phyloP scores from a whole-genome alignment of 805 yeast genomes.

The Candida nonsorbophila region DNA sequence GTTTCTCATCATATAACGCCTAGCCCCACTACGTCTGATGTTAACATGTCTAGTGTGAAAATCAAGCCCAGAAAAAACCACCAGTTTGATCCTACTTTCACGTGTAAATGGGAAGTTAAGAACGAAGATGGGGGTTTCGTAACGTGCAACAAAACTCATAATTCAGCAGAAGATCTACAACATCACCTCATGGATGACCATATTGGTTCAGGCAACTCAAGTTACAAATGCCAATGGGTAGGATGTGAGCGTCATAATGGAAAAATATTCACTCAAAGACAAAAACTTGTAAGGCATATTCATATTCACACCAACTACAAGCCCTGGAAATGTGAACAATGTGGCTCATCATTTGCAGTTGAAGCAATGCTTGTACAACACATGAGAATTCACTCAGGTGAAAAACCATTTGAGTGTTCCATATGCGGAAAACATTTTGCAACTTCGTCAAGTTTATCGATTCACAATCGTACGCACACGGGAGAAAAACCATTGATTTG shows the following conservation, averaged over 20 bases:
- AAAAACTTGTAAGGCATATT: slow-evolving; percentile 79
- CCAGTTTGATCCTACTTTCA: slow-evolving; percentile 25
- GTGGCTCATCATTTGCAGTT: slow-evolving; percentile 71
- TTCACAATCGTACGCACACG: slow-evolving; percentile 81
- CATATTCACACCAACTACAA: slow-evolving; percentile 83
- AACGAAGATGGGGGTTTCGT: slow-evolving; percentile 23
- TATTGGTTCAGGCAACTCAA: slow-evolving; percentile 66
- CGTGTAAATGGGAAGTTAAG: slow-evolving; percentile 42
- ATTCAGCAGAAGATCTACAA: slow-evolving; percentile 56
- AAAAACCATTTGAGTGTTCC: slow-evolving; percentile 74
- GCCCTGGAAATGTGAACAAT: slow-evolving; percentile 68
- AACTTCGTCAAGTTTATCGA: slow-evolving; percentile 74
- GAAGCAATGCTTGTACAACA: slow-evolving; percentile 79
- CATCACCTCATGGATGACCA: slow-evolving; percentile 66
- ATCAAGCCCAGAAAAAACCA: slow-evolving; percentile 18
- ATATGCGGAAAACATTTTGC: slow-evolving; percentile 76
- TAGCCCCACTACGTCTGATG: slow-evolving; percentile 8
- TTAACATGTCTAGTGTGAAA: slow-evolving; percentile 29
- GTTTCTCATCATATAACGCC: slow-evolving; percentile 2
- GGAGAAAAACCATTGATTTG: slow-evolving; percentile 87
- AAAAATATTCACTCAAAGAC: slow-evolving; percentile 71
- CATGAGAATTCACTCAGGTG: slow-evolving; percentile 81
- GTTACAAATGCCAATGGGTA: slow-evolving; percentile 72
- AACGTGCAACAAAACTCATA: slow-evolving; percentile 48
- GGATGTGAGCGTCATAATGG: slow-evolving; percentile 62